Conservation (phyloP, 495 filamentous ascomycete species). For the Terfezia boudieri region DNA sequence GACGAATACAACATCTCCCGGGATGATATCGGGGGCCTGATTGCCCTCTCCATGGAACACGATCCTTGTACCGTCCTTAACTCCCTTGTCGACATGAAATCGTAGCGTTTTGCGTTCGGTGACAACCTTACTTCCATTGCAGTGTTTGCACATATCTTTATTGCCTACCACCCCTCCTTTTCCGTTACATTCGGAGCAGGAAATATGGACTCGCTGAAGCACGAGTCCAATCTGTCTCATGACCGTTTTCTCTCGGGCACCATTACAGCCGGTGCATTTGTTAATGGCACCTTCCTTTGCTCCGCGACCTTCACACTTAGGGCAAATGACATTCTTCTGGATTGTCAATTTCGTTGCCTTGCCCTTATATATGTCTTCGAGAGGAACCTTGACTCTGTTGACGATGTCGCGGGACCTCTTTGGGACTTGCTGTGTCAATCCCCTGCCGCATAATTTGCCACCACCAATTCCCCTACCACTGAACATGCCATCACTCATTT, state of each 20-base stretch:
- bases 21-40: slow-evolving; percentile 75
- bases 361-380: slow-evolving; percentile 95
- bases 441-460: slow-evolving; percentile 37
- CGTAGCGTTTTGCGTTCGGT: slow-evolving; percentile 95
- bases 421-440: no score
- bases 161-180: slow-evolving; percentile 92
- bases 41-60: slow-evolving; percentile 94
- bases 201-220: slow-evolving; percentile 98
- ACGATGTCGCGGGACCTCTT: slow-evolving; percentile 36
- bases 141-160: slow-evolving; percentile 86
- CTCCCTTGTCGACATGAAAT: slow-evolving; percentile 89
- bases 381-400: slow-evolving; percentile 89
- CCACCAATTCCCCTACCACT: slow-evolving; percentile 51
- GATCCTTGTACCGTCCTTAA: slow-evolving; percentile 80
- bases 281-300: slow-evolving; percentile 94
- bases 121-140: slow-evolving; percentile 88
- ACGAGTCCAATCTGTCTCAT: slow-evolving; percentile 99
- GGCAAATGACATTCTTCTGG: slow-evolving; percentile 92
- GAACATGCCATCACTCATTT: slow-evolving; percentile 57
- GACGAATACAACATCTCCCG: slow-evolving; percentile 90
- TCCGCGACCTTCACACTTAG: slow-evolving; percentile 83
- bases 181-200: slow-evolving; percentile 92
- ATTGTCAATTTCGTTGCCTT: slow-evolving; percentile 94
- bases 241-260: slow-evolving; percentile 97
- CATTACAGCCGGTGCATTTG: slow-evolving; percentile 74